phyloP scores from a whole-genome alignment of 2,329 filamentous ascomycete species.

The Pseudogymnoascus sp. region DNA sequence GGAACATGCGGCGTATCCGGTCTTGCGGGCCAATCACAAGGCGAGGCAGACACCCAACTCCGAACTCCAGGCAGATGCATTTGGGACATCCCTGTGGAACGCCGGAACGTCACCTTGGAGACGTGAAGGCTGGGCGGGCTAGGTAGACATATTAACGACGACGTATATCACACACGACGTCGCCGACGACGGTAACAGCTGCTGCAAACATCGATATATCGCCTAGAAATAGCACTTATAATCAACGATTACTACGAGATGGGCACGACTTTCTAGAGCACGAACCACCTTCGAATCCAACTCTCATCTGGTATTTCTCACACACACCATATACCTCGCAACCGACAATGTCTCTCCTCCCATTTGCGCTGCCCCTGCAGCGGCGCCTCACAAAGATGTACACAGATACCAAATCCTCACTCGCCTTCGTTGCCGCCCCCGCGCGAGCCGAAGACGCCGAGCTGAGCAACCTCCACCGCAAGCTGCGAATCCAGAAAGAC shows the following conservation, averaged over 20 bases:
- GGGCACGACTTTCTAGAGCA: slow-evolving; percentile 3
- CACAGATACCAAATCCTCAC: slow-evolving; percentile 71
- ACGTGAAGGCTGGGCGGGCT: neutral
- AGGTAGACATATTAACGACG: slow-evolving; percentile 1
- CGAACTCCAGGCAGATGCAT: slow-evolving; percentile 8
- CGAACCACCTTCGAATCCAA: neutral
- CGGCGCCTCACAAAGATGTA: slow-evolving; percentile 63
- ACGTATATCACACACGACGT: neutral
- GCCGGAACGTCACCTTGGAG: neutral
- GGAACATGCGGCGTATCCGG: slow-evolving; percentile 1
- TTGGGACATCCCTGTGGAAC: neutral
- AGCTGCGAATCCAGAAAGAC: slow-evolving; percentile 72
- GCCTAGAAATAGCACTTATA: neutral
- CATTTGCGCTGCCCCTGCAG: slow-evolving; percentile 39
- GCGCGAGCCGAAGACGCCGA: slow-evolving; percentile 58
- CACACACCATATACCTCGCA: neutral
- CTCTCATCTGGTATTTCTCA: neutral
- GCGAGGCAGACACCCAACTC: neutral
- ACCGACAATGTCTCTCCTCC: neutral
- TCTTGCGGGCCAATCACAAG: neutral
- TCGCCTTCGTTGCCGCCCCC: slow-evolving; percentile 60
- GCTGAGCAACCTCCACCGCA: slow-evolving; percentile 62
- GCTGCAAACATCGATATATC: neutral
- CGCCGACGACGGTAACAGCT: neutral
- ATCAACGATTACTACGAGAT: neutral